phyloP scores from a whole-genome alignment of 306 rosid genomes.

The Cucurbita maxima region DNA sequence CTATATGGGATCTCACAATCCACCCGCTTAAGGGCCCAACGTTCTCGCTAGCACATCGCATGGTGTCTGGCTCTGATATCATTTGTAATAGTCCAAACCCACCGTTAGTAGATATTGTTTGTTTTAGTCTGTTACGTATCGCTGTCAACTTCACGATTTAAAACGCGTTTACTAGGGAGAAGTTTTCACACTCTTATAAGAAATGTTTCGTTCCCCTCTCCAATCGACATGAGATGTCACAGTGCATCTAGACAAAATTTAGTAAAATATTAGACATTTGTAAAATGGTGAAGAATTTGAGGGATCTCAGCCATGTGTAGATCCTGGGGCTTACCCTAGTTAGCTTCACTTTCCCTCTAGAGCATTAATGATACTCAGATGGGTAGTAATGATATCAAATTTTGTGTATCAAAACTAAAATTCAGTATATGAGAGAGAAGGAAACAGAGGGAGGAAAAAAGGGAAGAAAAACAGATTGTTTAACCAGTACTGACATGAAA shows the following conservation, averaged over 20 bases:
- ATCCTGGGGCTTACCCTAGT: neutral
- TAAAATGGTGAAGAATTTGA: neutral
- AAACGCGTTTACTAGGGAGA: too few relatives aligned
- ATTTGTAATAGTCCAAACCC: too few relatives aligned
- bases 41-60: too few relatives aligned
- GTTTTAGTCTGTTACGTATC: accelerated
- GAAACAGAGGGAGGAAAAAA: neutral
- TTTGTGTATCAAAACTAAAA: neutral
- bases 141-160: too few relatives aligned
- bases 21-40: too few relatives aligned
- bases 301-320: neutral
- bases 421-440: neutral
- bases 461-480: slow-evolving; percentile 1
- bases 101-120: too few relatives aligned
- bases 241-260: neutral
- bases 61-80: too few relatives aligned
- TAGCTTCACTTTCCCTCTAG: neutral
- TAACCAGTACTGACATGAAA: slow-evolving; percentile 4
- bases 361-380: neutral
- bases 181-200: too few relatives aligned
- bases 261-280: neutral
- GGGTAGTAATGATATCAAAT: neutral
- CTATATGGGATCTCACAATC: too few relatives aligned
- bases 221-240: neutral
- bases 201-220: too few relatives aligned